These are phyloP conservation scores for Trichoderma parareesei DNA, from an alignment of 495 filamentous ascomycete species.

Conservation along the genomic window DNA sequence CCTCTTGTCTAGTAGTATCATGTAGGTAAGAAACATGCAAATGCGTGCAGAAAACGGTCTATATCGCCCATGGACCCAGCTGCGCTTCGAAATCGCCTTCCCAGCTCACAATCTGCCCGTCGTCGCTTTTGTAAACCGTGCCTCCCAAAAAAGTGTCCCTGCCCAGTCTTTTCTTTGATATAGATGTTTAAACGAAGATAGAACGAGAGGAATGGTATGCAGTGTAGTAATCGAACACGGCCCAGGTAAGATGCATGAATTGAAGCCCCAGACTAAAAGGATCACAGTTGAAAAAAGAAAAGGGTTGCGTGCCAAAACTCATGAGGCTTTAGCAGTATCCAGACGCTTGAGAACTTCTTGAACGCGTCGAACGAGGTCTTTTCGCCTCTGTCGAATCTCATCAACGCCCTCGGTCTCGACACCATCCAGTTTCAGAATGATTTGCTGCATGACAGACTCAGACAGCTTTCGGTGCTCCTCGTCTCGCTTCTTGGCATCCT, in stretches of 20 bases:
- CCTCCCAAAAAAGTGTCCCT: no score
- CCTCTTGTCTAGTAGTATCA: not conserved
- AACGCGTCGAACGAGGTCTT: conserved; percentile 67
- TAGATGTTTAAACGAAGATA: not conserved
- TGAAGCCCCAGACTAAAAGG: not conserved
- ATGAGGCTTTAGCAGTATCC: conserved; percentile 34
- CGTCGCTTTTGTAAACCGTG: not conserved
- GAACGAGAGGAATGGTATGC: not conserved
- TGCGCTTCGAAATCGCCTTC: not conserved
- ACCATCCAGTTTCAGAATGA: conserved; percentile 76
- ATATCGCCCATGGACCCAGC: not conserved
- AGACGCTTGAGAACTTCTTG: conserved; percentile 57
- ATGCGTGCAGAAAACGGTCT: not conserved
- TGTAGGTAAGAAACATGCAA: not conserved
- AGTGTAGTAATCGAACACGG: not conserved
- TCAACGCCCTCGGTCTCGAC: conserved; percentile 66
- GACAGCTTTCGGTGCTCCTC: conserved; percentile 73
- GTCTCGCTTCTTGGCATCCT: conserved; percentile 59
- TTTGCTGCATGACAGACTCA: conserved; percentile 76
- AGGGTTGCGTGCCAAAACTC: not conserved
- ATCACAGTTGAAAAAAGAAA: not conserved
- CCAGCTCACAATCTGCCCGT: not conserved
- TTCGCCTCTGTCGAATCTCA: conserved; percentile 56
- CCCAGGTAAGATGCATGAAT: no score
- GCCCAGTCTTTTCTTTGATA: not conserved